Conservation (phyloP, 495 filamentous ascomycete species). For the Eremomyces bilateralis region DNA sequence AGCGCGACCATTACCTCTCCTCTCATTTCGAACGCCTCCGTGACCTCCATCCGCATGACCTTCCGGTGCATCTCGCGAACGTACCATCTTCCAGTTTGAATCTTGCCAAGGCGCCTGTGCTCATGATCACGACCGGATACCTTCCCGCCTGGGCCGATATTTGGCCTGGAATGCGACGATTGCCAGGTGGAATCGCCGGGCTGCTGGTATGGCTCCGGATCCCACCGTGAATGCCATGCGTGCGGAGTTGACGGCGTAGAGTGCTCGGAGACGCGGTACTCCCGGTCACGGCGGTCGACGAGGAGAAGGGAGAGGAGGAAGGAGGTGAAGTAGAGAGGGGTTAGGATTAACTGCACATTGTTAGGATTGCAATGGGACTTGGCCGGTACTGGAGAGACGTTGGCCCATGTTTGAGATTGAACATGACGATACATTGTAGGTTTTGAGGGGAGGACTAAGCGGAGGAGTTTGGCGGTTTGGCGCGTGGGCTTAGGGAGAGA, state of each 20-base stretch:
- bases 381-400: no score
- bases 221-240: conserved; percentile 3
- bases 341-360: conserved; percentile 17
- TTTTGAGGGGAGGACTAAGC: no score
- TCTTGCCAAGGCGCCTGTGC: conserved; percentile 1
- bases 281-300: conserved; percentile 15
- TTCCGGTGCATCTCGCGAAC: conserved; percentile 17
- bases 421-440: no score
- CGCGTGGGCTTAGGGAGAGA: no score
- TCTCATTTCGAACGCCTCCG: conserved; percentile 19
- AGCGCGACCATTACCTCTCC: no score
- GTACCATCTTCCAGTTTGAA: conserved; percentile 16
- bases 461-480: no score
- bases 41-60: conserved; percentile 14
- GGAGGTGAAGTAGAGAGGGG: conserved; percentile 16
- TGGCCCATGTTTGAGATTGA: no score
- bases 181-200: conserved; percentile 8
- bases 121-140: background rate
- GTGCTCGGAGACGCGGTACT: conserved; percentile 13
- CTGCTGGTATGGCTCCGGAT: conserved; percentile 19
- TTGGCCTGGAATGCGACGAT: background rate
- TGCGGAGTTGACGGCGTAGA: conserved; percentile 1
- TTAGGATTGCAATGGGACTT: no score
- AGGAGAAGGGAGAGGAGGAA: conserved; percentile 19
- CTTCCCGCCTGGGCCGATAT: background rate